Conservation (phyloP, 2,329 filamentous ascomycete species). For the Colletotrichum sp. region DNA sequence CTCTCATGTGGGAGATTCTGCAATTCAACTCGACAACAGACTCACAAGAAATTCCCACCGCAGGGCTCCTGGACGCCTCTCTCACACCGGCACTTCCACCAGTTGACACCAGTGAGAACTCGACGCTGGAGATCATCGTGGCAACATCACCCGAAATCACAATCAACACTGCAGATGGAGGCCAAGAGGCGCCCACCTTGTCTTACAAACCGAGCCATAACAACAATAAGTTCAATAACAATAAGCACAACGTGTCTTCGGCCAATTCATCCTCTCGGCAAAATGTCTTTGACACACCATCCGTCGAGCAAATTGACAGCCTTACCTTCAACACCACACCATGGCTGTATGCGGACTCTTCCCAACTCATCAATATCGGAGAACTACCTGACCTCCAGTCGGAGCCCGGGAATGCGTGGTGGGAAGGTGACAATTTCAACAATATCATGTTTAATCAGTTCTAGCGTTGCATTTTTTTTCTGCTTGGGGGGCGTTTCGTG, state of each 20-base stretch:
- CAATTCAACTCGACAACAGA: conserved; percentile 49
- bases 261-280: neutral
- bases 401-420: conserved; percentile 39
- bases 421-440: conserved; percentile 43
- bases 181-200: conserved; percentile 50
- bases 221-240: neutral
- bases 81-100: conserved; percentile 35
- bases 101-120: conserved; percentile 38
- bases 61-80: conserved; percentile 46
- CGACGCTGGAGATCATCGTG: conserved; percentile 53
- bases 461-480: conserved; percentile 23
- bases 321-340: conserved; percentile 46
- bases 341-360: conserved; percentile 47
- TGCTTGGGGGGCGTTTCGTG: neutral
- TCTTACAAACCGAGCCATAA: conserved; percentile 34
- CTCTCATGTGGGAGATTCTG: conserved; percentile 57
- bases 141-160: conserved; percentile 56
- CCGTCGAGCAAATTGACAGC: conserved; percentile 36
- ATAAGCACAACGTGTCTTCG: neutral
- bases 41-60: conserved; percentile 35
- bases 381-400: conserved; percentile 38
- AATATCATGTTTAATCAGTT: conserved; percentile 44
- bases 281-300: conserved; percentile 31
- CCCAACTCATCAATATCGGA: conserved; percentile 41
- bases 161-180: conserved; percentile 56